These are phyloP conservation scores for Simplicillium sp. DNA, from an alignment of 2,329 filamentous ascomycete species.

Conservation along the genomic window DNA sequence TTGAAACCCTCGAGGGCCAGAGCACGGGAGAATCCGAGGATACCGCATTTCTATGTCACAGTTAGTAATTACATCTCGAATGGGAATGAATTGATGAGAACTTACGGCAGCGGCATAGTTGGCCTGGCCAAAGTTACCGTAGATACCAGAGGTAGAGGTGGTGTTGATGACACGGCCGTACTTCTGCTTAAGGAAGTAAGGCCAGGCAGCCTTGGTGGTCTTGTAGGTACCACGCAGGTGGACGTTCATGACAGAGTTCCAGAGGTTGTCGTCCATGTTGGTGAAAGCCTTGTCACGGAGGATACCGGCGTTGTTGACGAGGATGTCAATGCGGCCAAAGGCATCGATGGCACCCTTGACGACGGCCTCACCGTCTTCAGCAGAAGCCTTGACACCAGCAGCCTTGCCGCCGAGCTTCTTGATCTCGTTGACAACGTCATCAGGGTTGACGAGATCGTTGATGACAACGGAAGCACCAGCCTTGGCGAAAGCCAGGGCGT, in stretches of 20 bases:
- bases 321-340: conserved; percentile 86
- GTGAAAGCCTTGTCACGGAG: conserved; percentile 94
- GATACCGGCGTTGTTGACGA: conserved; percentile 98
- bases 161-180: conserved; percentile 97
- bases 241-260: conserved; percentile 86
- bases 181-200: conserved; percentile 96
- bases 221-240: conserved; percentile 95
- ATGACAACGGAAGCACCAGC: conserved; percentile 79
- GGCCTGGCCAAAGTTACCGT: conserved; percentile 97
- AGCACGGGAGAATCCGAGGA: conserved; percentile 89
- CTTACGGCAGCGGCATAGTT: conserved; percentile 88
- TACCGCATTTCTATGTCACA: conserved; percentile 65
- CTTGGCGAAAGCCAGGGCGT: conserved; percentile 80
- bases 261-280: conserved; percentile 94
- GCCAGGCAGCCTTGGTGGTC: conserved; percentile 94
- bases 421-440: conserved; percentile 86
- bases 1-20: conserved; percentile 89
- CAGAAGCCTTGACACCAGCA: conserved; percentile 85
- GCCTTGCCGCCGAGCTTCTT: conserved; percentile 82
- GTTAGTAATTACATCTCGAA: conserved; percentile 11
- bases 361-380: conserved; percentile 83
- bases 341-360: conserved; percentile 90
- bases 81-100: conserved; percentile 10
- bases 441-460: conserved; percentile 91
- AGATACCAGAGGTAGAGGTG: conserved; percentile 92